A percentile compares a stretch with the other conserved stretches of the same genome.
Evolutionary conservation across 768 basidiomycete genomes (phyloP).

Genomic region (Dentipellis sp.): DNA sequence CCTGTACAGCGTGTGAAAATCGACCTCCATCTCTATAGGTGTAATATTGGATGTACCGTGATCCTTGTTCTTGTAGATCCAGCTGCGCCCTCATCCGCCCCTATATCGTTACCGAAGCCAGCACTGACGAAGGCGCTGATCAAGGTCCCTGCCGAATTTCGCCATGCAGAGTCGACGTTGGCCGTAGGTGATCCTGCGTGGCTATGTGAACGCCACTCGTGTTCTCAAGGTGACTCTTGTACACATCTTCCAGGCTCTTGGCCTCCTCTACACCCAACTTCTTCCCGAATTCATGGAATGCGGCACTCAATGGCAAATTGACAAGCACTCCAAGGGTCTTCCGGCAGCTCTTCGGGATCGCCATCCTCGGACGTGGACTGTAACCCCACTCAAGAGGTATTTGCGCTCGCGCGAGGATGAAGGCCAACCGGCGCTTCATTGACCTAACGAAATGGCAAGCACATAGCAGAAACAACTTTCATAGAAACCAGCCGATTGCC

Average conservation of each 20-base stretch:
- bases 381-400: slow-evolving; percentile 86
- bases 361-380: slow-evolving; percentile 44
- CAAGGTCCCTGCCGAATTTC: slow-evolving; percentile 92
- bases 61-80: slow-evolving; percentile 99
- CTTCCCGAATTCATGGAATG: slow-evolving; percentile 88
- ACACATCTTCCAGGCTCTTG: slow-evolving; percentile 92
- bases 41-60: slow-evolving; percentile 50
- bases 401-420: slow-evolving; percentile 87
- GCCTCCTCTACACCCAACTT: slow-evolving; percentile 86
- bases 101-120: slow-evolving; percentile 96
- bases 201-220: slow-evolving; percentile 38
- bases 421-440: slow-evolving; percentile 94
- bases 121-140: slow-evolving; percentile 99
- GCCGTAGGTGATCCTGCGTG: slow-evolving; percentile 52
- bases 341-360: slow-evolving; percentile 53
- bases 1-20: slow-evolving; percentile 32
- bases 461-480: background rate
- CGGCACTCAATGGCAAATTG: slow-evolving; percentile 76
- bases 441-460: slow-evolving; percentile 33
- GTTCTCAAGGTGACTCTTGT: slow-evolving; percentile 92
- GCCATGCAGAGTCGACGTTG: slow-evolving; percentile 87
- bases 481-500: slow-evolving; percentile 64
- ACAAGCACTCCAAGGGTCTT: slow-evolving; percentile 76
- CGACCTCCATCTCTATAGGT: background rate
- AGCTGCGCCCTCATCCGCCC: slow-evolving; percentile 91